Evolutionary conservation across 2,329 filamentous ascomycete genomes (phyloP).

Genomic region (Fusarium nurragi): DNA sequence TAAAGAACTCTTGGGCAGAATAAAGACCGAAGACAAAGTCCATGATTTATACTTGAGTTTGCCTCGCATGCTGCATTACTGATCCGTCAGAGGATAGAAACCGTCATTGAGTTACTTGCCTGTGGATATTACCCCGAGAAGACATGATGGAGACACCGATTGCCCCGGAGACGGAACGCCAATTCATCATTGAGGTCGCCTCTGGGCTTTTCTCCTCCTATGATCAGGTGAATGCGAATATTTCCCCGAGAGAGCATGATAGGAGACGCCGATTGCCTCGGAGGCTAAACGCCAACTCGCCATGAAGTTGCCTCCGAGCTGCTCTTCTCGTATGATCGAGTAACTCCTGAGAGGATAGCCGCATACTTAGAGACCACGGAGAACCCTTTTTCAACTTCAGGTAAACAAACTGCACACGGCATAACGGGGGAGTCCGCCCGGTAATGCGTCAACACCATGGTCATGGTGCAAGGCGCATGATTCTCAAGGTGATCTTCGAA

Average conservation of each 20-base stretch:
- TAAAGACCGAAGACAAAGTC: background rate
- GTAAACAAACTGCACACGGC: conserved; percentile 4
- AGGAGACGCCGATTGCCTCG: conserved; percentile 9
- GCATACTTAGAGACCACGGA: conserved; percentile 16
- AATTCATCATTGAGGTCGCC: background rate
- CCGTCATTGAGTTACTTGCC: conserved; percentile 2
- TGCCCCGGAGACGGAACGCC: background rate
- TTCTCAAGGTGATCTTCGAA: background rate
- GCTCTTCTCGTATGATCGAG: conserved; percentile 1
- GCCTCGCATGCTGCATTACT: background rate
- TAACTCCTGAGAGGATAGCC: background rate
- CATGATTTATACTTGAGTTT: conserved; percentile 29
- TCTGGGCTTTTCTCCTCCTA: background rate
- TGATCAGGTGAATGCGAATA: conserved; percentile 1
- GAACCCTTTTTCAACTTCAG: conserved; percentile 1
- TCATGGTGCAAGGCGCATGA: background rate
- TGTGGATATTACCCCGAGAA: conserved; percentile 13
- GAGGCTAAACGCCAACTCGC: background rate
- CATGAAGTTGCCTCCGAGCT: background rate
- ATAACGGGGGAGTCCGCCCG: background rate
- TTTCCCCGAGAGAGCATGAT: background rate
- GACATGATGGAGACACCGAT: conserved; percentile 11
- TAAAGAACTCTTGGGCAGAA: conserved; percentile 4
- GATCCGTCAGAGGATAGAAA: background rate
- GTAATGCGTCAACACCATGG: background rate